Conservation (phyloP, 1,139 yeast species). For the Ogataea hybrid region DNA sequence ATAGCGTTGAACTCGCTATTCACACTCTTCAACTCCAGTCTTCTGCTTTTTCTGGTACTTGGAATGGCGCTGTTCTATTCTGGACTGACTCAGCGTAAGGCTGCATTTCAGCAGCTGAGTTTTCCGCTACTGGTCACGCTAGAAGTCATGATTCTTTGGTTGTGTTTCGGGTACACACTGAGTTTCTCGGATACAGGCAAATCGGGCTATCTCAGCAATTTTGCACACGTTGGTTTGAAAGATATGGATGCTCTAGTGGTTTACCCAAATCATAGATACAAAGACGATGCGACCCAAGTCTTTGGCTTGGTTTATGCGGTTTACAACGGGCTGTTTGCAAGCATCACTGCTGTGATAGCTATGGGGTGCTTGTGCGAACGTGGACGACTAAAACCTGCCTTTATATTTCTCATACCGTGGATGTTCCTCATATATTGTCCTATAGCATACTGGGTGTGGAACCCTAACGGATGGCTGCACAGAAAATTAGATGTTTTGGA, state of each 20-base stretch:
- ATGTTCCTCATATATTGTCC: conserved; percentile 60
- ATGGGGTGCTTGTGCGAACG: conserved; percentile 61
- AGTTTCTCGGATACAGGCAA: conserved; percentile 41
- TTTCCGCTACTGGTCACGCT: conserved; percentile 45
- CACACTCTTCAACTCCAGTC: conserved; percentile 14
- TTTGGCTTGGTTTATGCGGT: conserved; percentile 43
- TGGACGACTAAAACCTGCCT: conserved; percentile 53
- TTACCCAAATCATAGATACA: conserved; percentile 33
- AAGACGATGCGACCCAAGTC: conserved; percentile 28
- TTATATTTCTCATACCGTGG: conserved; percentile 55
- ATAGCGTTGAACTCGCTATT: conserved; percentile 18
- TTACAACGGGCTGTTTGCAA: conserved; percentile 51
- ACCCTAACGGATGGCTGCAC: conserved; percentile 54
- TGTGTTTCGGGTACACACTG: conserved; percentile 57
- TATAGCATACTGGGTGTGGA: conserved; percentile 67
- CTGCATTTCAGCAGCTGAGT: conserved; percentile 54
- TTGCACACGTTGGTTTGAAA: conserved; percentile 43
- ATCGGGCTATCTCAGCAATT: conserved; percentile 47
- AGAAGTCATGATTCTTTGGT: conserved; percentile 51
- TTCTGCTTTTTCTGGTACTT: conserved; percentile 28
- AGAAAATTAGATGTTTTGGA: conserved; percentile 50
- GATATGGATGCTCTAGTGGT: conserved; percentile 30
- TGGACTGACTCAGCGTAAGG: conserved; percentile 55
- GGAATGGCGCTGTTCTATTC: conserved; percentile 55
- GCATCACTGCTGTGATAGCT: conserved; percentile 51